Evolutionary conservation across 768 basidiomycete genomes (phyloP), one percentile per base, ranked within the genome.

Genomic region (Rickenella mellea): DNA sequence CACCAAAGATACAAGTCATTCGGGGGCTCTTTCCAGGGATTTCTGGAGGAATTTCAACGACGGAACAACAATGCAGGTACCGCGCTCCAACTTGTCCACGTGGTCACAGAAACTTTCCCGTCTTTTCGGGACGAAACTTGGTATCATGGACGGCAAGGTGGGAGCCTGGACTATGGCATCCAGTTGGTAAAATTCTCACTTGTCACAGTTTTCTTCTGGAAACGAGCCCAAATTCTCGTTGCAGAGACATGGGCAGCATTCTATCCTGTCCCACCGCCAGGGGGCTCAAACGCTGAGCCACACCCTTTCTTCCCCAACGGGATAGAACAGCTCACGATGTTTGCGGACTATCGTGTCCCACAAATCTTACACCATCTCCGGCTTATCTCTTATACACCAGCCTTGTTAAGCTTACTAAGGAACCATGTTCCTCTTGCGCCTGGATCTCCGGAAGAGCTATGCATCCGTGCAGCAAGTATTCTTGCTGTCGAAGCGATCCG

Each of bases 231-330:
- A 50, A 94, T 94, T 43, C 71, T 93, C 28, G 82, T 92, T 25
- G 90, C 90, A 1, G 90, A 94, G 56, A 80, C 78, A 0, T 92
- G 88, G 90, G 90, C 91, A 2, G 89, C 90, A 2, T 91, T 92
- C 67, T 85, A 83, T 58, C 87, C 87, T 1, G 54, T 63, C 3
- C 58, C 66, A 2, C 45, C 63, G 9, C n/a, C n/a, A n/a, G n/a
- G n/a, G n/a, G n/a, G n/a, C n/a, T 50, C 61, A 6, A 43, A 56
- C 6, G 51, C 65, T 7, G 40, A 39, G 0, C 44, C 55, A 2
- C 89, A 92, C 56, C 89, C 88, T 3, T 63, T 91, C 31, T 87
- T 92, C 61, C 81, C 83, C 3, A 65, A 70, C 12, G 67, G 68
- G 27, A 85, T 91, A 47, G 68, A 73, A 39, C 64, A 78, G 38